A percentile compares a stretch with the other conserved stretches of the same genome.
Conservation (phyloP, 148 eudicot species). For the Silene latifolia region DNA sequence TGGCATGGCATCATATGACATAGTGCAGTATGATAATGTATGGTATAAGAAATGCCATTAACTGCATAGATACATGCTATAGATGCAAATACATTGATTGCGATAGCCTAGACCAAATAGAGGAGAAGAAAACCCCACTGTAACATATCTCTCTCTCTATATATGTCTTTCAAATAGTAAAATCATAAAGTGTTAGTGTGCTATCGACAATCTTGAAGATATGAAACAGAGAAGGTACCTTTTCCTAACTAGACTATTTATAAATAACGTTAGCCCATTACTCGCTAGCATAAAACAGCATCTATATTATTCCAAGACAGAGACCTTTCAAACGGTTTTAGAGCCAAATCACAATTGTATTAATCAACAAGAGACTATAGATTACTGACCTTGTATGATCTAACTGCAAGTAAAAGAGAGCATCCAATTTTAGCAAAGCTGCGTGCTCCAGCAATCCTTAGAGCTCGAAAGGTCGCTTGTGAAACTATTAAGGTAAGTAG, state of each 20-base stretch:
- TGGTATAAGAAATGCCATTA: neutral
- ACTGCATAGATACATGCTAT: neutral
- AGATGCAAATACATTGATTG: neutral
- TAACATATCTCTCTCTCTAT: no score
- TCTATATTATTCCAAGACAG: neutral
- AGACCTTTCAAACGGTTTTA: neutral
- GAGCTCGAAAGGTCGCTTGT: constrained; percentile 31
- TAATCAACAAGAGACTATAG: constrained; percentile 14
- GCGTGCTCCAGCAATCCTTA: constrained; percentile 52
- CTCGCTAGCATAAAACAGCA: neutral
- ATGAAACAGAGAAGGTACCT: neutral
- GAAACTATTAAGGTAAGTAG: constrained; percentile 40
- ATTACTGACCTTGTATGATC: constrained; percentile 59
- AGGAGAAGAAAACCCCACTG: neutral
- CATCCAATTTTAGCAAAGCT: constrained; percentile 52
- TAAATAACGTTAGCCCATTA: neutral
- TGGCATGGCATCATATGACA: neutral
- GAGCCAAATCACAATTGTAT: constrained; percentile 1
- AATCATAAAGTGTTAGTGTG: neutral
- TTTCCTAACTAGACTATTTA: neutral
- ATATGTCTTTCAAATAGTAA: neutral
- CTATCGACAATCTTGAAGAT: neutral
- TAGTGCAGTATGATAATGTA: neutral
- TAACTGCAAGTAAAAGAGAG: constrained; percentile 44
- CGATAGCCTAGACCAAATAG: neutral